Evolutionary conservation across 306 rosid species (phyloP), one percentile per base, ranked within the genome.

Genomic region (Acacia melanoxylon): DNA sequence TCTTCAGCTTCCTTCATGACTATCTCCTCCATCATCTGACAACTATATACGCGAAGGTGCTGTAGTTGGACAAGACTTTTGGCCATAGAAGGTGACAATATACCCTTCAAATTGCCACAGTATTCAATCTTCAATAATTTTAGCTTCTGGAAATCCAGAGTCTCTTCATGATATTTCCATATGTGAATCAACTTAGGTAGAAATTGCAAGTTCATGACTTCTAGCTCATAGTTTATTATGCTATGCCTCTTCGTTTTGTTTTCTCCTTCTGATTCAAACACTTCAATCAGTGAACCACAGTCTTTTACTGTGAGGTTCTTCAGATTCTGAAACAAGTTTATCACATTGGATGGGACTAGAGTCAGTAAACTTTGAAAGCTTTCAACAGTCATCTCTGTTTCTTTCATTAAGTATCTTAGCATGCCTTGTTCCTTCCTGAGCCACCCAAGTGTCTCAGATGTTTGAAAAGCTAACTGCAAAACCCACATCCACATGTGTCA

Each of bases 21-120:
- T 68, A 79, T 79, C 68, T 79, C 82, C 76, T 68, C 82, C 69
- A 79, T 79, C 76, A 69, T 79, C n/a, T 68, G 82, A 62, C 82
- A 78, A 51, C 29, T 5, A 52, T 16, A 37, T 54, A 79, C 69
- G 16, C 69, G 37, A 6, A 79, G 69, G 44, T 79, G 76, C 25
- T 41, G 16, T 4, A 79, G 58, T 52, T 79, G 76, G 42, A 37
- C 68, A 15, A 68, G 58, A 58, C 7, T 52, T 35, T 19, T 79
- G 25, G 76, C 82, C 46, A 79, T 68, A 63, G 82, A 68, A 52
- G 82, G 69, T 24, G 69, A 79, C 14, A 68, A 10, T 24, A 69
- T 29, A 24, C 42, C 41, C 14, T 41, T 68, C 68, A 78, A 78
- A 11, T n/a, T 78, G 67, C 68, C 68, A 67, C 82, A 78, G 14